These are phyloP conservation scores for Pichia cephalocereana DNA, from an alignment of 805 yeast genomes.

Conservation along the genomic window DNA sequence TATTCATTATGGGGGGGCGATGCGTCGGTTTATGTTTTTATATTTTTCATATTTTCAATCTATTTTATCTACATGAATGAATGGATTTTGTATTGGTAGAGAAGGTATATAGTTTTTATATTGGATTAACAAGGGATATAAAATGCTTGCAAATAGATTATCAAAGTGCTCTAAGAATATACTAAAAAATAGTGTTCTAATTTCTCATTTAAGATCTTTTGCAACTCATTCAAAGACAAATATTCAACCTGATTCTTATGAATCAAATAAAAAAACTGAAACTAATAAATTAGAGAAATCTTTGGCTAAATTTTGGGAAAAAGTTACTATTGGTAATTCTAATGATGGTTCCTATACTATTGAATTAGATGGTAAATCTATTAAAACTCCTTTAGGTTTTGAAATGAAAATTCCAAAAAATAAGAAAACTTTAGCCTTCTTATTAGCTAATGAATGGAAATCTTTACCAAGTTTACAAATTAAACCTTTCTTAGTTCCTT, in stretches of 20 bases:
- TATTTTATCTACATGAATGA: no score
- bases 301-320: slow-evolving; percentile 71
- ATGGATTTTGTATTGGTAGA: no score
- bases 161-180: no score
- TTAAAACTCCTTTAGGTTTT: slow-evolving; percentile 80
- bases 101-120: no score
- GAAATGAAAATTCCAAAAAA: slow-evolving; percentile 52
- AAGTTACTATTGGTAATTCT: slow-evolving; percentile 36
- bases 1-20: no score
- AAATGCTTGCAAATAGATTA: no score
- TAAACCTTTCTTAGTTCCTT: slow-evolving; percentile 72
- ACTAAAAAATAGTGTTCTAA: no score
- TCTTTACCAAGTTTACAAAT: slow-evolving; percentile 56
- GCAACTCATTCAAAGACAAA: slow-evolving; percentile 5
- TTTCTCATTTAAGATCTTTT: not conserved
- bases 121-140: no score
- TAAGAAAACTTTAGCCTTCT: slow-evolving; percentile 56
- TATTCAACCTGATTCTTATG: slow-evolving; percentile 20
- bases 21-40: no score
- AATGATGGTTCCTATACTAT: slow-evolving; percentile 35
- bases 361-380: slow-evolving; percentile 63
- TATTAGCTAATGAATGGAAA: slow-evolving; percentile 85
- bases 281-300: slow-evolving; percentile 66
- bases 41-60: no score
- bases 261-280: slow-evolving; percentile 46